Evolutionary conservation across 192 early-diverging fungal species (phyloP).

Genomic region (Rhizophlyctis rosea): DNA sequence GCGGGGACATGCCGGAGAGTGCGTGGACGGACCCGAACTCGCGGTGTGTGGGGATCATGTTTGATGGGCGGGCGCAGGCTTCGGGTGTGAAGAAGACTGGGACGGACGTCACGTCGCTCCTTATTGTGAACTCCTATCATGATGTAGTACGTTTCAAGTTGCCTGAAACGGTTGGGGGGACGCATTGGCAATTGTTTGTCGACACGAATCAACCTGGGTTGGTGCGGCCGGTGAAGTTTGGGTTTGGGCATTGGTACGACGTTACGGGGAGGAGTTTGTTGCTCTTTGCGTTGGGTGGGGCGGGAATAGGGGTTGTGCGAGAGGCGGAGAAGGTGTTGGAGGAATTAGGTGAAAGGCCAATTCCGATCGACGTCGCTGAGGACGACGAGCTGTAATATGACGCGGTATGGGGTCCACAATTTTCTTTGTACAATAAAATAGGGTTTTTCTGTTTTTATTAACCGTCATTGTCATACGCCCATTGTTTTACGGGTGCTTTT

Average conservation of each 20-base stretch:
- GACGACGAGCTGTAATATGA: no score
- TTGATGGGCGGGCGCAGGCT: constrained; percentile 27
- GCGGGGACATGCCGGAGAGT: constrained; percentile 16
- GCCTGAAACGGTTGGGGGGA: constrained; percentile 18
- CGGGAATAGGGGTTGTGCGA: constrained; percentile 16
- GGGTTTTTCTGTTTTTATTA: no score
- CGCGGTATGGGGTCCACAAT: no score
- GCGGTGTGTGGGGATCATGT: constrained; percentile 24
- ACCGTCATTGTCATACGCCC: no score
- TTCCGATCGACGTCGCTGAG: constrained; percentile 14
- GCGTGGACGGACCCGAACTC: constrained; percentile 26
- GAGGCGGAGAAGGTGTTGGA: constrained; percentile 23
- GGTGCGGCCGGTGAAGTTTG: constrained; percentile 6
- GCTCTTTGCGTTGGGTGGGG: constrained; percentile 19
- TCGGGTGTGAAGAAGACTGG: constrained; percentile 19
- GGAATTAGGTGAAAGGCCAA: constrained; percentile 20
- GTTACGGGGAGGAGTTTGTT: constrained; percentile 17
- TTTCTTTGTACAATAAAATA: no score
- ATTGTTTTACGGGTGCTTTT: constrained; percentile 54
- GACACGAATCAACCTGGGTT: constrained; percentile 24
- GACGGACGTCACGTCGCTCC: constrained; percentile 18
- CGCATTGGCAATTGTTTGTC: constrained; percentile 25
- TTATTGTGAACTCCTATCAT: constrained; percentile 23
- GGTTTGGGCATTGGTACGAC: constrained; percentile 20
- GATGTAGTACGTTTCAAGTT: constrained; percentile 21